These are phyloP conservation scores for Pseudotsuga menziesii DNA, from an alignment of 75 land plant genomes.

Conservation along the genomic window DNA sequence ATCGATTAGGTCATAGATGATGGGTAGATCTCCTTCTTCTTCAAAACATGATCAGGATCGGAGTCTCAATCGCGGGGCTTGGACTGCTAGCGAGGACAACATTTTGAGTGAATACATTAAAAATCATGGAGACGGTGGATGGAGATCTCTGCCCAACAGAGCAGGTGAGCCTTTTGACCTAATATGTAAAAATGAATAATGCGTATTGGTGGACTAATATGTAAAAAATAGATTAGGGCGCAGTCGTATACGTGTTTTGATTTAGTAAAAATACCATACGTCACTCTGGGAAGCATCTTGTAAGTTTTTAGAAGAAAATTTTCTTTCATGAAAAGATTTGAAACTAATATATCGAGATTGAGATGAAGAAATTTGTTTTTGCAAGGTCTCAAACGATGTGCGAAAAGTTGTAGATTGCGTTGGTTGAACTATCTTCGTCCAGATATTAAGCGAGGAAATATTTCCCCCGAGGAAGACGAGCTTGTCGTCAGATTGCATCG, in stretches of 20 bases:
- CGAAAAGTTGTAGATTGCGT: not conserved
- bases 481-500: conserved; percentile 10
- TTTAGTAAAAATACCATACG: too few relatives aligned
- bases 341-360: too few relatives aligned
- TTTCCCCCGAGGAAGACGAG: conserved; percentile 14
- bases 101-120: conserved; percentile 27
- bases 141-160: conserved; percentile 26
- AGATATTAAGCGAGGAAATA: conserved; percentile 14
- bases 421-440: conserved; percentile 15
- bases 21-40: conserved; percentile 7
- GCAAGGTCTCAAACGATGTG: too few relatives aligned
- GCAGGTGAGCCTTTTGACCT: conserved; percentile 17
- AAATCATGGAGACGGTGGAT: conserved; percentile 24
- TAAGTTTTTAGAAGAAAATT: too few relatives aligned
- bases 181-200: too few relatives aligned
- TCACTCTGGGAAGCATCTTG: too few relatives aligned
- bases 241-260: too few relatives aligned
- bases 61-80: conserved; percentile 31
- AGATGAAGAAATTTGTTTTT: conserved; percentile 7
- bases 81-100: conserved; percentile 36
- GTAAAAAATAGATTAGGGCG: too few relatives aligned
- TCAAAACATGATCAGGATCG: conserved; percentile 1
- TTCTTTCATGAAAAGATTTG: too few relatives aligned
- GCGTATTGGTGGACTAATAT: too few relatives aligned
- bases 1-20: not conserved